A percentile compares a stretch with the other conserved stretches of the same genome.
These are phyloP conservation scores for Dendrobium officinale DNA, from an alignment of 106 monocot species.

Conservation along the genomic window DNA sequence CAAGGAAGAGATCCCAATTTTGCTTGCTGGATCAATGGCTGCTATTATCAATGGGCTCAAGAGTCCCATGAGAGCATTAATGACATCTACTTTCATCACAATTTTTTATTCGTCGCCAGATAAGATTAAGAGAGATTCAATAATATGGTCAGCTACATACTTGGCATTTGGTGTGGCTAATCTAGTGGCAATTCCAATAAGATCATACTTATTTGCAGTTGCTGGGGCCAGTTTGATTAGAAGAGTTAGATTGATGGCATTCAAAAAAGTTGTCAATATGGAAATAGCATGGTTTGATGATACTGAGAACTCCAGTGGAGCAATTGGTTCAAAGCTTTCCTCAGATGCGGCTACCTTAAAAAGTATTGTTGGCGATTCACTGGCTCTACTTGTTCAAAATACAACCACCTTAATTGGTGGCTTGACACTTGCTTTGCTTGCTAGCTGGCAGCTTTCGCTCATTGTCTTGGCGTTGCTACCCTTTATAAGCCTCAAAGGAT, in stretches of 20 bases:
- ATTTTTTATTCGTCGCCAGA: constrained; percentile 23
- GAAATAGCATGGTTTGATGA: constrained; percentile 43
- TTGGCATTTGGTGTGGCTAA: neutral
- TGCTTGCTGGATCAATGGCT: constrained; percentile 17
- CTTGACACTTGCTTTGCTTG: constrained; percentile 30
- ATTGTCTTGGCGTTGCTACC: constrained; percentile 32
- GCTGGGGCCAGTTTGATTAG: constrained; percentile 11
- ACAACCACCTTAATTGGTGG: constrained; percentile 21
- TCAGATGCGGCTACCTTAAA: constrained; percentile 39
- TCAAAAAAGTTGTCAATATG: constrained; percentile 7
- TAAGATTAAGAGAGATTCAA: constrained; percentile 20
- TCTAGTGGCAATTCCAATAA: neutral
- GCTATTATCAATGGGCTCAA: constrained; percentile 13
- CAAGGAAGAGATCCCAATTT: constrained; percentile 23
- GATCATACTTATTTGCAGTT: neutral
- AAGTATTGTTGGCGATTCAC: constrained; percentile 39
- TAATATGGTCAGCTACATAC: constrained; percentile 24
- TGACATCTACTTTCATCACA: constrained; percentile 15
- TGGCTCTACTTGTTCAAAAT: constrained; percentile 33
- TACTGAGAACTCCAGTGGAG: constrained; percentile 32
- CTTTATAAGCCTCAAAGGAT: constrained; percentile 37
- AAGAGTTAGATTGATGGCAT: constrained; percentile 1
- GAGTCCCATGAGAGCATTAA: constrained; percentile 20
- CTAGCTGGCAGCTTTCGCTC: constrained; percentile 42
- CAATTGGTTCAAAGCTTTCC: constrained; percentile 41